A percentile compares a stretch with the other conserved stretches of the same genome.
Conservation (phyloP, 2,329 filamentous ascomycete genomes). For the Nothopassalora personata region DNA sequence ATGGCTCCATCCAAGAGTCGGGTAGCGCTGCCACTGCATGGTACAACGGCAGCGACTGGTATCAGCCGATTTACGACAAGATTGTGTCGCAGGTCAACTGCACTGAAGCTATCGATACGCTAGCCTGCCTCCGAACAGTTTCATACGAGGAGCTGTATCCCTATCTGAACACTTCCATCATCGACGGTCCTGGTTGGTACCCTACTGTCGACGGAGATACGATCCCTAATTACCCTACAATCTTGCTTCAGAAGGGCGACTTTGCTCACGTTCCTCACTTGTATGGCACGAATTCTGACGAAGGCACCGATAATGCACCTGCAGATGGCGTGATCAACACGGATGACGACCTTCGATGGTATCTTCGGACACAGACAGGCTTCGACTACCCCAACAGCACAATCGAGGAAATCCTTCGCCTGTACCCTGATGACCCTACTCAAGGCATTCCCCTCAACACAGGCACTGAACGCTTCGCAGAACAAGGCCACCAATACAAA, state of each 20-base stretch:
- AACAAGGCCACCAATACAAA: slow-evolving; percentile 44
- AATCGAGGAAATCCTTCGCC: slow-evolving; percentile 15
- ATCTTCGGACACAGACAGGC: slow-evolving; percentile 15
- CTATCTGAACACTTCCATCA: slow-evolving; percentile 19
- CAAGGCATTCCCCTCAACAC: slow-evolving; percentile 46
- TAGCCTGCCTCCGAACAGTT: slow-evolving; percentile 57
- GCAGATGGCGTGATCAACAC: slow-evolving; percentile 50
- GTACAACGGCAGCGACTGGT: slow-evolving; percentile 21
- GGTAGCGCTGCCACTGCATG: slow-evolving; percentile 25
- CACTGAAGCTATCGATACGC: slow-evolving; percentile 15
- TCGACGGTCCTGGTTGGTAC: slow-evolving; percentile 32
- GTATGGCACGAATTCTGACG: slow-evolving; percentile 60
- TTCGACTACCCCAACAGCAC: slow-evolving; percentile 18
- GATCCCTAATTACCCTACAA: slow-evolving; percentile 47
- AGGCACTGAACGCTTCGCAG: slow-evolving; percentile 33
- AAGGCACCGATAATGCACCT: slow-evolving; percentile 56
- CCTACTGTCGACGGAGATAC: slow-evolving; percentile 53
- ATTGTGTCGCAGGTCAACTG: slow-evolving; percentile 43
- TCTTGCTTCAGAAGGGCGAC: slow-evolving; percentile 52
- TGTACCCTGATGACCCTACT: slow-evolving; percentile 49
- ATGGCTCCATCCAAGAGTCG: slow-evolving; percentile 42
- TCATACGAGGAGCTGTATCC: slow-evolving; percentile 23
- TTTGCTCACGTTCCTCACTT: slow-evolving; percentile 59
- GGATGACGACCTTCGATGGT: slow-evolving; percentile 17
- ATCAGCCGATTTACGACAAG: slow-evolving; percentile 57